A percentile compares a stretch with the other conserved stretches of the same genome.
Evolutionary conservation across 2,329 filamentous ascomycete species (phyloP).

Genomic region (Spiromastix sp.): DNA sequence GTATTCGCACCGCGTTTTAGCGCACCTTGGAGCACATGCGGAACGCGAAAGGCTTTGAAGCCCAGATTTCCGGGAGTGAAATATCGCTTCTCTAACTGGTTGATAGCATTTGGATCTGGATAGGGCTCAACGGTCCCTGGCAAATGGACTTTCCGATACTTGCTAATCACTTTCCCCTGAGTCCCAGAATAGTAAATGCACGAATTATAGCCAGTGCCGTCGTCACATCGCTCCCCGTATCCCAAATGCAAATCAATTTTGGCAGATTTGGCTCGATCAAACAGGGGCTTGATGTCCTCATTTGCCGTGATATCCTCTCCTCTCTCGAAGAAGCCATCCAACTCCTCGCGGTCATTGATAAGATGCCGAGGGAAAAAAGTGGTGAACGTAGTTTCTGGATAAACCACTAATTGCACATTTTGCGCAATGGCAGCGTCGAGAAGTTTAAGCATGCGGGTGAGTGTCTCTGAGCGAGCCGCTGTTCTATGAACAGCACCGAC

Average conservation of each 20-base stretch:
- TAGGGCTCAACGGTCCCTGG: not conserved
- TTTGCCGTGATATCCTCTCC: conserved; percentile 2
- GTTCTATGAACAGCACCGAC: not conserved
- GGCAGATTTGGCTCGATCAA: not conserved
- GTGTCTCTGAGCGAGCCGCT: not conserved
- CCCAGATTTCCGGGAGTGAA: conserved; percentile 1
- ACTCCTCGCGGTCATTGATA: not conserved
- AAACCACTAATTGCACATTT: not conserved
- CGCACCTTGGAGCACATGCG: not conserved
- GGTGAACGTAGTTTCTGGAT: conserved; percentile 1
- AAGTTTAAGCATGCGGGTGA: not conserved
- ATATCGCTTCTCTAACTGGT: conserved; percentile 1
- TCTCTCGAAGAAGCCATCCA: conserved; percentile 1
- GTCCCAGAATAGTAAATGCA: conserved; percentile 1
- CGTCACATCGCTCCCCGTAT: not conserved
- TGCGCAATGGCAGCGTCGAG: not conserved
- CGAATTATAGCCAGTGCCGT: not conserved
- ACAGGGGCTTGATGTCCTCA: conserved; percentile 1
- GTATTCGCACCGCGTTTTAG: not conserved
- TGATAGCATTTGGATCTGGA: not conserved
- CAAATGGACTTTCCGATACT: conserved; percentile 3
- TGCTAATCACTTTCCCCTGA: conserved; percentile 1
- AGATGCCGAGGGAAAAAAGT: conserved; percentile 2
- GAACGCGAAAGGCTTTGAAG: conserved; percentile 1
- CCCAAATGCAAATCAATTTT: not conserved